Base-by-base conservation (phyloP, 176 grass and related monocot genomes). In the Puya raimondii region DNA sequence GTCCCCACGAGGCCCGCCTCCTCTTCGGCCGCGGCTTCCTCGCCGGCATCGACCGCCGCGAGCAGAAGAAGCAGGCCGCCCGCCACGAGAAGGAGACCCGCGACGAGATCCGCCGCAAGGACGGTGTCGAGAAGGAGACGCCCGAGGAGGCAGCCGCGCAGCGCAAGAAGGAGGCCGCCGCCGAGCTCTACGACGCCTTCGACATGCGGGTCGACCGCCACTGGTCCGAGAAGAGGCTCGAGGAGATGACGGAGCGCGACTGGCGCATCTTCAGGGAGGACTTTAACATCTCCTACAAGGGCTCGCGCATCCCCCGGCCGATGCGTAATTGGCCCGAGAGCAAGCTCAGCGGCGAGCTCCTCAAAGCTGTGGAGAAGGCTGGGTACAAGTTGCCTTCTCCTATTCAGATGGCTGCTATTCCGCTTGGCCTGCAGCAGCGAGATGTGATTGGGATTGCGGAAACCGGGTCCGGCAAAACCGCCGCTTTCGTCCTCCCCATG, bases 211-310 rank as follows among this genome's bases (percentile, higher is more conserved):
- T 97, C 1, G 93, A 97, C 51, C 85, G 86, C 66, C 93, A 97
- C 76, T 97, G 93, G 93, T 81, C 89, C 0, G 86, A 97, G 49
- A 97, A 97, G 89, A 71, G 63, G 0, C 69, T 92, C 3, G 93
- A 90, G 77, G 88, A 97, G 72, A 97, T 97, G 93, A 82, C 89
- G 0, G 93, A 97, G 76, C 51, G 93, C 3, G 93, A 97, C 51
- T 97, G 93, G 89, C 89, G 93, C 10, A 97, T 97, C 50, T 97
- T 97, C 68, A 86, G 93, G 12, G 93, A 97, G 77, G 93, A 97
- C 59, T 92, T 81, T 74, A 97, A 97, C 66, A 97, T 97, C 57
- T 90, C 93, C 18, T 97, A 90, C 66, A 97, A 97, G 79, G 93
- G 93, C 5, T 97, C 93, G 50, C 84, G 86, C 51, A 89, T 92